Percentiles rank a stretch among this genome's conserved stretches.
Conservation (phyloP, 2,329 filamentous ascomycete genomes). For the Aspergillus arachidicola region DNA sequence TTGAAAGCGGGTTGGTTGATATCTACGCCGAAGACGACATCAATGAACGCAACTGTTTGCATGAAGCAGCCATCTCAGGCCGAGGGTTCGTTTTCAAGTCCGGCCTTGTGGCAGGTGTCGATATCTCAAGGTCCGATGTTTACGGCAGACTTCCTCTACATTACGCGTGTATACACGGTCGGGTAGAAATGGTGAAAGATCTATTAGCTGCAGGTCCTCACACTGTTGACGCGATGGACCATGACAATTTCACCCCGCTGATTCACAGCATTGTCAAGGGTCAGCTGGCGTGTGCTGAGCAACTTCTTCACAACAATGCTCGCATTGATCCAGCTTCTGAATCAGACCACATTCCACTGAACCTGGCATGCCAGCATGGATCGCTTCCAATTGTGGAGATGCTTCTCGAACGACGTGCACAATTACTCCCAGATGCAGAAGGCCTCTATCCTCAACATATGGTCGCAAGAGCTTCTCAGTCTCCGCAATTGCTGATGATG, state of each 20-base stretch:
- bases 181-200: slow-evolving; percentile 77
- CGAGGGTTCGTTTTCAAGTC: slow-evolving; percentile 75
- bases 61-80: slow-evolving; percentile 95
- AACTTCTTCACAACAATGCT: slow-evolving; percentile 75
- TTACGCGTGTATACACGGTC: slow-evolving; percentile 94
- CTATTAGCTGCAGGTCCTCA: slow-evolving; percentile 69
- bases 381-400: slow-evolving; percentile 82
- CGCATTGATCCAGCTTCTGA: slow-evolving; percentile 83
- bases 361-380: slow-evolving; percentile 91
- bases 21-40: slow-evolving; percentile 96
- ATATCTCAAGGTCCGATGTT: slow-evolving; percentile 80
- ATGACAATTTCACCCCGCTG: slow-evolving; percentile 95
- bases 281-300: slow-evolving; percentile 76
- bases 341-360: slow-evolving; percentile 89
- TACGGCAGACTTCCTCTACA: slow-evolving; percentile 93
- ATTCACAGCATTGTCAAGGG: slow-evolving; percentile 94
- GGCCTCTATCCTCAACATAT: slow-evolving; percentile 96
- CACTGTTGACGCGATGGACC: slow-evolving; percentile 85
- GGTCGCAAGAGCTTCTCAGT: slow-evolving; percentile 84
- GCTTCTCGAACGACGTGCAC: slow-evolving; percentile 76
- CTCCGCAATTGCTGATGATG: slow-evolving; percentile 75
- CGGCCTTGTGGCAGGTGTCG: slow-evolving; percentile 74
- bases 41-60: slow-evolving; percentile 93
- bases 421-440: slow-evolving; percentile 90
- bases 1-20: slow-evolving; percentile 81